A percentile compares a stretch with the other conserved stretches of the same genome.
Conservation (phyloP, 768 basidiomycete genomes). For the Amanita pallidorosea region DNA sequence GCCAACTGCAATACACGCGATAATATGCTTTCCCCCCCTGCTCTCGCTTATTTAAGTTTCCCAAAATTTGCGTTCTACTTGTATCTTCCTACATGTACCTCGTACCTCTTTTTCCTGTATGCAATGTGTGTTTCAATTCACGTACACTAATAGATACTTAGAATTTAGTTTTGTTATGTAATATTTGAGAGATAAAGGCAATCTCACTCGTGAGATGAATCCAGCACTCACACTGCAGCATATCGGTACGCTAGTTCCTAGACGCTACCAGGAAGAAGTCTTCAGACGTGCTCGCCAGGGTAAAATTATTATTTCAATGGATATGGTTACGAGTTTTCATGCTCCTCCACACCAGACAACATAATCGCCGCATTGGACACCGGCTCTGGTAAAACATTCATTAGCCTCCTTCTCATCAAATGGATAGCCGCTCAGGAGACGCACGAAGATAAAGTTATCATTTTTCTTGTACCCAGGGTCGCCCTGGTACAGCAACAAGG, state of each 20-base stretch:
- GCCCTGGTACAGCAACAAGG: constrained; percentile 79
- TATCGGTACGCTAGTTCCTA: constrained; percentile 15
- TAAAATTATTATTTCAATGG: constrained; percentile 7
- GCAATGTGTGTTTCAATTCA: neutral
- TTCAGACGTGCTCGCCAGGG: constrained; percentile 48
- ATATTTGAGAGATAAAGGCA: neutral
- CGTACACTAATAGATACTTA: neutral
- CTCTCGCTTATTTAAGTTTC: neutral
- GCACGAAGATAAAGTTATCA: constrained; percentile 45
- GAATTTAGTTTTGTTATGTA: neutral
- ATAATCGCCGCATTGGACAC: constrained; percentile 69
- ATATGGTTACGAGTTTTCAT: neutral
- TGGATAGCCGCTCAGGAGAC: constrained; percentile 50
- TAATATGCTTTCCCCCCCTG: neutral
- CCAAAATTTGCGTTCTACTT: neutral
- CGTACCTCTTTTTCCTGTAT: neutral
- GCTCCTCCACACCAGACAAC: constrained; percentile 35
- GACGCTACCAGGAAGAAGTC: constrained; percentile 65
- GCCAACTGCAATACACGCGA: neutral
- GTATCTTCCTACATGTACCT: neutral
- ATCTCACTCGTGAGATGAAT: neutral
- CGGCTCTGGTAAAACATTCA: constrained; percentile 72
- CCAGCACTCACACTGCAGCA: neutral
- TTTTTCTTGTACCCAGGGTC: constrained; percentile 82
- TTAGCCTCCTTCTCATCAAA: constrained; percentile 65